Base-by-base conservation (phyloP, 2,329 filamentous ascomycete genomes). In the Clarireedia sp. region DNA sequence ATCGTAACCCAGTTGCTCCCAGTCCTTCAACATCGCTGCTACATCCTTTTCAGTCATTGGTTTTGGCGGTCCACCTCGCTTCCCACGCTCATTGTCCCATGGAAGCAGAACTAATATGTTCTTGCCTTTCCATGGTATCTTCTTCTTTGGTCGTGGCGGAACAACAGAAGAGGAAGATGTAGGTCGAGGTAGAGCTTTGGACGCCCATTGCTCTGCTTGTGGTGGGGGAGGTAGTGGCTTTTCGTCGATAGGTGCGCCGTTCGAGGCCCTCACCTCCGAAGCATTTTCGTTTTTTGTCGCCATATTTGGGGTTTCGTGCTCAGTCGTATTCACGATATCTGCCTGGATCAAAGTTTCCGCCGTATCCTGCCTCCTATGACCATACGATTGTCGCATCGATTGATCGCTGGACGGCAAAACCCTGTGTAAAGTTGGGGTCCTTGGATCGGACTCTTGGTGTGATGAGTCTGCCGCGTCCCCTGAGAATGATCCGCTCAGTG, bases 81-180 rank as follows among this genome's bases (percentile, higher is more conserved):
- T 75, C 19, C 86, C 86, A 61, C 85, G 78, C 52, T 81, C 77
- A 51, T 87, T 84, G 59, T 88, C 83, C 46, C 79, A 73, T 5
- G 87, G 88, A 19, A 91, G 72, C 24, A 84, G 74, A 44, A 91
- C 83, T 63, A 88, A 71, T 52, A 89, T 89, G 57, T 81, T 83
- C 72, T 89, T 90, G 56, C 85, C 85, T 65, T 79, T 86, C 86
- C 87, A 90, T 46, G 79, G 77, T 2, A 91, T 75, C 71, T 85
- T 89, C 68, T 87, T 90, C 72, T 80, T 88, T 7, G 80, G 60
- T 12, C 81, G 74, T n/a, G 81, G 80, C 5, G 79, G 79, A 47
- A 72, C 68, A 2, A 33, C 6, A 26, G 71, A 68, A 5, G 71
- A 72, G 51, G 66, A 65, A 5, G 62, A 60, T 8, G 56, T 41